These are phyloP conservation scores for Prunus armeniaca DNA, from an alignment of 306 rosid genomes.

Conservation along the genomic window DNA sequence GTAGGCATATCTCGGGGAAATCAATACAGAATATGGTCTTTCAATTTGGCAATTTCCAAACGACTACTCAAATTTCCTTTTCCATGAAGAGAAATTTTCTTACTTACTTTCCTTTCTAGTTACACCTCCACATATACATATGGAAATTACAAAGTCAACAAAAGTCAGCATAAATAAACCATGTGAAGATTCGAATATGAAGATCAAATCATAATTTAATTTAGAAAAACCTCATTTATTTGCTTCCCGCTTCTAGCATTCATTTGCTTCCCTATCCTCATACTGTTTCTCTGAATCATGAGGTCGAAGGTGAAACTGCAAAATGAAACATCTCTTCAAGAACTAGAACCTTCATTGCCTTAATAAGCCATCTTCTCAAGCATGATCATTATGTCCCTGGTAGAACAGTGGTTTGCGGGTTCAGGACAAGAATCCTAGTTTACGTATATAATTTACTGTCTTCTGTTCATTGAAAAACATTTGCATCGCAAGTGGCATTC, in stretches of 20 bases:
- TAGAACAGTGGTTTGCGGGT: not conserved
- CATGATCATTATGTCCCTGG: not conserved
- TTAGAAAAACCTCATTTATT: too few relatives aligned
- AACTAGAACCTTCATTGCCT: not conserved
- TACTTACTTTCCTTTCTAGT: not conserved
- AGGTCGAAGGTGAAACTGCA: not conserved
- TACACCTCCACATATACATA: not conserved
- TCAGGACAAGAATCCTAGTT: not conserved
- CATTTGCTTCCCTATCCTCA: not conserved
- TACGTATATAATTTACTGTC: not conserved
- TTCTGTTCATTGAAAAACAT: not conserved
- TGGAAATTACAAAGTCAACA: not conserved
- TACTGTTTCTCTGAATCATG: not conserved
- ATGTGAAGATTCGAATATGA: not conserved
- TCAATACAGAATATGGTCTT: not conserved
- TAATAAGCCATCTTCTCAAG: not conserved
- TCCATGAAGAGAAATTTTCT: not conserved
- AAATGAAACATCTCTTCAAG: not conserved
- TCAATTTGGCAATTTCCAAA: not conserved
- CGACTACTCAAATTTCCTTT: not conserved
- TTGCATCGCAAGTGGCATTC: not conserved
- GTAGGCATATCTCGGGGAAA: not conserved
- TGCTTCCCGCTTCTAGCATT: too few relatives aligned
- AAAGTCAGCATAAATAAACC: not conserved
- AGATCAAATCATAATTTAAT: not conserved